Evolutionary conservation across 176 grass and related monocot genomes (phyloP), one percentile per base, ranked within the genome.

Genomic region (Coix lacrymajobi): DNA sequence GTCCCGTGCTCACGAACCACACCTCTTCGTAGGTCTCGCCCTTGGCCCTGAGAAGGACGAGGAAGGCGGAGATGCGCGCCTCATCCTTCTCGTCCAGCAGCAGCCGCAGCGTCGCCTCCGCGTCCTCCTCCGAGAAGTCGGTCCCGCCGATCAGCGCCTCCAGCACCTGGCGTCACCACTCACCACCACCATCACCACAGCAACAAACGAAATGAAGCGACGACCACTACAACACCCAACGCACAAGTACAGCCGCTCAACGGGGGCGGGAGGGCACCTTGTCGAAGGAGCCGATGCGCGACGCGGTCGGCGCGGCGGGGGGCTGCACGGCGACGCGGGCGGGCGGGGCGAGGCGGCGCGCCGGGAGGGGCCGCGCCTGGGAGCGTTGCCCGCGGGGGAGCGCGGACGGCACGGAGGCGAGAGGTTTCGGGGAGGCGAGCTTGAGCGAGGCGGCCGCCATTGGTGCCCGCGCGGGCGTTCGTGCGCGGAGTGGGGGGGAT

Each of bases 11-110:
- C 67, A 14, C 36, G 1, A 41, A 25, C 36, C 41, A 22, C 32
- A 92, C 95, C 95, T 99, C 93, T 39, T 99, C 90, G 73, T 84
- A 99, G 56, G 93, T 99, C 80, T 99, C 96, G 71, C 96, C 93
- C 89, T 99, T 99, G 81, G 89, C 91, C 34, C 96, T 82, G 74
- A 99, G 87, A 61, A 99, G 96, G 32, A 99, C 93, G 45, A 99
- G 89, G 83, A 99, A 99, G 72, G 96, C 91, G 56, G 93, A 87
- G 68, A 99, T 99, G 60, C 89, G 82, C 26, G 91, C 89, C 69
- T 99, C 93, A 32, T 96, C 83, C 45, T 75, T 37, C 75, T 96
- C 89, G 8, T 81, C 6, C 15, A 99, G 89, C 8, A 99, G 74
- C 76, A 96, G 87, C 31, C 79, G 87, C 25, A 99, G 87, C 71